Percentiles rank a stretch among this genome's conserved stretches.
Conservation (phyloP, 1,284 basidiomycete species). For the Cryptococcus wingfieldii region DNA sequence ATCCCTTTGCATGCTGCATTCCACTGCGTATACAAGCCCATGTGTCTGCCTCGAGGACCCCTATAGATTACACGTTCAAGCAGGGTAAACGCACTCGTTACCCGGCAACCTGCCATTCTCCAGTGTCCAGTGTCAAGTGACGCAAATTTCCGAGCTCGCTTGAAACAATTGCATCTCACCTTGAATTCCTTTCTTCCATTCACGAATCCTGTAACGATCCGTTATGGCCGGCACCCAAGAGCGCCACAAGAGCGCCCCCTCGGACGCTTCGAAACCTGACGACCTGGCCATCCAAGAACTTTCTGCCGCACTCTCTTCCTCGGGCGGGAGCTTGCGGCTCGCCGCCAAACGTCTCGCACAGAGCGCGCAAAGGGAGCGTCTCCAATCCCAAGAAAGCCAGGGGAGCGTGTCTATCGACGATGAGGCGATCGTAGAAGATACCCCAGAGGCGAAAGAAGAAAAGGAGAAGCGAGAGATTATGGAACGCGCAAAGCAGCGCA, state of each 20-base stretch:
- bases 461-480: background rate
- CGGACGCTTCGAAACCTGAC: slow-evolving; percentile 37
- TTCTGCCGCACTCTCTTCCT: slow-evolving; percentile 28
- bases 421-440: no score
- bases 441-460: no score
- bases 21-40: no score
- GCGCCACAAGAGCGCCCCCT: slow-evolving; percentile 20
- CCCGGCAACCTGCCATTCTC: no score
- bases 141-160: background rate
- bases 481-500: no score
- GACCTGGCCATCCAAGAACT: slow-evolving; percentile 38
- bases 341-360: slow-evolving; percentile 33
- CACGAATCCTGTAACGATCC: background rate
- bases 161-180: background rate
- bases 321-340: slow-evolving; percentile 26
- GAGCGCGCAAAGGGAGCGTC: slow-evolving; percentile 6
- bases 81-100: no score
- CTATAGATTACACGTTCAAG: no score
- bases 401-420: no score
- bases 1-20: no score
- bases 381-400: no score
- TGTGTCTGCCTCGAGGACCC: no score
- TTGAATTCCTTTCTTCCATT: background rate
- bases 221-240: slow-evolving; percentile 1
- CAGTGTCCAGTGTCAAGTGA: background rate